Percentiles rank a stretch among this genome's conserved stretches.
Conservation (phyloP, 129 eudicot species). For the Centrapalus pauciflorus region DNA sequence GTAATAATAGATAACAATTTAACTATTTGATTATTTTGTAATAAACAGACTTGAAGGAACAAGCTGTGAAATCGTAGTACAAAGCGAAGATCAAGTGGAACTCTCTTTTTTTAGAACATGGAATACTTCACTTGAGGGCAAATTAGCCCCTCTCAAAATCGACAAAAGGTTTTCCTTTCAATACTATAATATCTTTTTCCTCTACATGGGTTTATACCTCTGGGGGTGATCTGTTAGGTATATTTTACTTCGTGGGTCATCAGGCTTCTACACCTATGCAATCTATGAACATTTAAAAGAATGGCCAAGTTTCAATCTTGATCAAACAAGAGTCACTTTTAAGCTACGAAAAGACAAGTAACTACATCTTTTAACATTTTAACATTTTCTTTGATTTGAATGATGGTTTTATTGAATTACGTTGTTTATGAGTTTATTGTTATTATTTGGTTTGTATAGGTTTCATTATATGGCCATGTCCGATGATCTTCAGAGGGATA, state of each 20-base stretch:
- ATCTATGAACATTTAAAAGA: conserved; percentile 50
- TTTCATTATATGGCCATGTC: conserved; percentile 56
- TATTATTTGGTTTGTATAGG: no score
- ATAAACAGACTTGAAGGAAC: conserved; percentile 37
- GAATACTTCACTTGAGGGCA: conserved; percentile 40
- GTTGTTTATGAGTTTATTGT: not conserved
- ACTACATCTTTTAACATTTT: not conserved
- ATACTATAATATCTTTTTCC: no score
- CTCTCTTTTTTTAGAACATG: conserved; percentile 55
- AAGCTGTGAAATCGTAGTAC: conserved; percentile 29
- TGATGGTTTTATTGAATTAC: not conserved
- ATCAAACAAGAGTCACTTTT: conserved; percentile 61
- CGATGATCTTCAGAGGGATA: conserved; percentile 39
- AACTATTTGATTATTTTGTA: not conserved
- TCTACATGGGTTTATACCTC: no score
- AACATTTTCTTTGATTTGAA: not conserved
- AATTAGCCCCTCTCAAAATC: conserved; percentile 40
- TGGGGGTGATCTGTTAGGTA: conserved; percentile 37
- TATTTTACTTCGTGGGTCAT: conserved; percentile 57
- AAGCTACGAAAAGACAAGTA: conserved; percentile 61
- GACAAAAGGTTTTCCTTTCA: conserved; percentile 45
- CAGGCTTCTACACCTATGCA: conserved; percentile 67
- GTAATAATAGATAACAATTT: no score
- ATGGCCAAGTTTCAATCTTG: conserved; percentile 65
- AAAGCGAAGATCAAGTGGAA: conserved; percentile 49